A percentile compares a stretch with the other conserved stretches of the same genome.
phyloP scores from a whole-genome alignment of 108 stramenopile species.

The Mediolabrus comicus region DNA sequence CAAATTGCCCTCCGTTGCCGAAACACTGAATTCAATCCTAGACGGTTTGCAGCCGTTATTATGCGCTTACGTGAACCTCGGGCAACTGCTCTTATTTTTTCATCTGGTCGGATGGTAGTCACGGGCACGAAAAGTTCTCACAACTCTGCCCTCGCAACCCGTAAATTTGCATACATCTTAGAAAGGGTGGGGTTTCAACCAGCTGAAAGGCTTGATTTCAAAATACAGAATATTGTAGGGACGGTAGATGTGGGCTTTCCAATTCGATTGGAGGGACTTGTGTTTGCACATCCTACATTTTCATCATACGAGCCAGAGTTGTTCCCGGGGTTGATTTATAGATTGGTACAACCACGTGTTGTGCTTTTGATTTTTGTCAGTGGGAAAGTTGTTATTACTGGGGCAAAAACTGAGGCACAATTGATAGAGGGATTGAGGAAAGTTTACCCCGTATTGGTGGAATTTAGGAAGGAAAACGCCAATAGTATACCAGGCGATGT shows the following conservation, averaged over 20 bases:
- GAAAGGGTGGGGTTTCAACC: slow-evolving; percentile 82
- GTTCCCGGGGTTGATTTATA: slow-evolving; percentile 98
- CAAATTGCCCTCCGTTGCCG: slow-evolving; percentile 92
- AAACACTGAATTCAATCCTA: slow-evolving; percentile 99
- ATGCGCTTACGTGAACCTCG: slow-evolving; percentile 93
- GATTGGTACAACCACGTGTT: slow-evolving; percentile 86
- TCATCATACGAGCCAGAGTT: slow-evolving; percentile 96
- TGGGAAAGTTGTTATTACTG: slow-evolving; percentile 93
- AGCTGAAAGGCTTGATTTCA: slow-evolving; percentile 72
- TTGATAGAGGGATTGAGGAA: slow-evolving; percentile 71
- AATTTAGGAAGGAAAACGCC: slow-evolving; percentile 70
- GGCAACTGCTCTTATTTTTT: slow-evolving; percentile 95
- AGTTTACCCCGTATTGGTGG: slow-evolving; percentile 75
- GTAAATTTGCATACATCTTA: slow-evolving; percentile 88
- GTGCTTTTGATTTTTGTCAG: slow-evolving; percentile 96
- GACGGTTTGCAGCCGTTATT: slow-evolving; percentile 93
- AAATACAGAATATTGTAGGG: slow-evolving; percentile 96
- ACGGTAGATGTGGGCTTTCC: slow-evolving; percentile 96
- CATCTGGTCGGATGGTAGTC: slow-evolving; percentile 93
- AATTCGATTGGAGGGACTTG: slow-evolving; percentile 96
- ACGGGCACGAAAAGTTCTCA: slow-evolving; percentile 91
- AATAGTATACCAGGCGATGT: slow-evolving; percentile 24
- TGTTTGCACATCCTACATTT: slow-evolving; percentile 90
- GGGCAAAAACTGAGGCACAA: slow-evolving; percentile 81
- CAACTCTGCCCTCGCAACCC: slow-evolving; percentile 80